phyloP scores from a whole-genome alignment of 495 filamentous ascomycete species.

The Aspergillus egyptiacus region DNA sequence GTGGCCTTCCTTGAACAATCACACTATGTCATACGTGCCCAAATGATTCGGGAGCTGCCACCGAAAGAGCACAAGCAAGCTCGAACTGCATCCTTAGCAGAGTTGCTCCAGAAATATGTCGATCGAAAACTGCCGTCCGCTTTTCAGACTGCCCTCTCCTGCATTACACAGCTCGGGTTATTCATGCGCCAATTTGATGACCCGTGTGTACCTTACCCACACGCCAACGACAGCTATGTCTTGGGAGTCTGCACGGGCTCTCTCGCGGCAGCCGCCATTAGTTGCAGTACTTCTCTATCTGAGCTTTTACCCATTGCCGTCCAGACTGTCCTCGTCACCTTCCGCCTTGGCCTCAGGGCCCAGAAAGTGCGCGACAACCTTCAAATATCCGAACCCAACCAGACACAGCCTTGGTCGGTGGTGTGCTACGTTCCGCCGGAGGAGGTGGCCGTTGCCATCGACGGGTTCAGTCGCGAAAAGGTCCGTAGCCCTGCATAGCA shows the following conservation, averaged over 20 bases:
- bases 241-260: slow-evolving; percentile 13
- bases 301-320: slow-evolving; percentile 12
- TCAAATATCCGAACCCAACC: neutral
- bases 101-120: slow-evolving; percentile 1
- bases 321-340: slow-evolving; percentile 7
- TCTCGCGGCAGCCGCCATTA: slow-evolving; percentile 11
- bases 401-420: neutral
- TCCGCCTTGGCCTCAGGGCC: slow-evolving; percentile 6
- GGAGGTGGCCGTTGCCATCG: neutral
- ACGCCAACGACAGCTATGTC: neutral
- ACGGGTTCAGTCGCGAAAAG: neutral
- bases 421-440: neutral
- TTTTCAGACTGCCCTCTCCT: neutral
- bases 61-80: slow-evolving; percentile 1
- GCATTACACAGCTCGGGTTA: neutral
- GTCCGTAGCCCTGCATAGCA: neutral
- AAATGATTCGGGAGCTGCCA: neutral
- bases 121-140: neutral
- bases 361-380: slow-evolving; percentile 4
- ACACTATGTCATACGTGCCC: neutral
- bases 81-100: neutral
- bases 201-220: neutral
- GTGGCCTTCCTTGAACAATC: slow-evolving; percentile 2
- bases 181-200: slow-evolving; percentile 4
- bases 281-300: neutral